Percentiles rank a stretch among this genome's conserved stretches.
Evolutionary conservation across 768 basidiomycete species (phyloP).

Genomic region (Suillus variegatus): DNA sequence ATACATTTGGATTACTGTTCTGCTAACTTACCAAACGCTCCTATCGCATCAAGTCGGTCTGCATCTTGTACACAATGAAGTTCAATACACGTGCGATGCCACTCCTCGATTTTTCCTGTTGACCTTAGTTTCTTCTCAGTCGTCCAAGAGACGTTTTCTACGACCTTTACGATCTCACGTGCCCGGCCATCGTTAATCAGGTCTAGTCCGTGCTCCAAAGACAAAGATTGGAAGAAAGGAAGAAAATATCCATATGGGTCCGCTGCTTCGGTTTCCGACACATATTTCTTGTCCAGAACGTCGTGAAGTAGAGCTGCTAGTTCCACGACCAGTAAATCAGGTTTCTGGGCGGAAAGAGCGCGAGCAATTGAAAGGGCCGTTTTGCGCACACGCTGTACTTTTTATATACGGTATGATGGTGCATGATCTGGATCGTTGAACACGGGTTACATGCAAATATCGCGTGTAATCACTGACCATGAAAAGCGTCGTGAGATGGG

Average conservation of each 20-base stretch:
- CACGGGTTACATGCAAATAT: slow-evolving; percentile 2
- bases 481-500: slow-evolving; percentile 77
- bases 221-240: slow-evolving; percentile 58
- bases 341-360: slow-evolving; percentile 40
- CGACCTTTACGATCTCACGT: slow-evolving; percentile 53
- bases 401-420: background rate
- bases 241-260: slow-evolving; percentile 69
- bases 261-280: slow-evolving; percentile 51
- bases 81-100: slow-evolving; percentile 74
- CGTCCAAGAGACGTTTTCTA: slow-evolving; percentile 84
- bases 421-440: background rate
- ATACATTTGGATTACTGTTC: background rate
- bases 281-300: slow-evolving; percentile 85
- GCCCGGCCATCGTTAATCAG: slow-evolving; percentile 64
- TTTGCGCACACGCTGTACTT: slow-evolving; percentile 81
- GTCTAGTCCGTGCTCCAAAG: slow-evolving; percentile 47
- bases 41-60: slow-evolving; percentile 78
- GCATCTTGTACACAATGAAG: slow-evolving; percentile 84
- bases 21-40: slow-evolving; percentile 63
- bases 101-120: slow-evolving; percentile 54
- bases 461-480: slow-evolving; percentile 52
- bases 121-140: slow-evolving; percentile 73
- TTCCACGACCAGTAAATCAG: slow-evolving; percentile 79
- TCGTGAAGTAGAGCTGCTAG: slow-evolving; percentile 89
- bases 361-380: slow-evolving; percentile 72